Base-by-base conservation (phyloP, 495 filamentous ascomycete species). In the Tuber magnatum region DNA sequence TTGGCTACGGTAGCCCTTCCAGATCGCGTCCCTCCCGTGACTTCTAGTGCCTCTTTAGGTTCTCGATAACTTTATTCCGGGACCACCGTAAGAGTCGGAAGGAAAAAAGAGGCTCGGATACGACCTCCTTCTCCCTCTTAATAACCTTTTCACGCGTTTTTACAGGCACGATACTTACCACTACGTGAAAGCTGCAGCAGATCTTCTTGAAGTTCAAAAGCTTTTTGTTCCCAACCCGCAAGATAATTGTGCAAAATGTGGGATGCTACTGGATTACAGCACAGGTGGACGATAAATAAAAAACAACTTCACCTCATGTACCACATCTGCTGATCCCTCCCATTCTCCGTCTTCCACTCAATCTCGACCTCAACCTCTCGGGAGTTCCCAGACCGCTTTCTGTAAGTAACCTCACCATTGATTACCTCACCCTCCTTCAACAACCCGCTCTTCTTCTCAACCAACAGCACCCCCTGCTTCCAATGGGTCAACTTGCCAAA, bases 401-500 rank as follows among this genome's bases (percentile, higher is more conserved):
- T 78, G 68, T 83, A 84, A 8, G 76, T 82, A 14, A 85, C 71
- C 35, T 81, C 77, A n/a, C 84, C 84, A 68, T 82, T 76, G 28
- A 85, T 69, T 10, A 40, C 75, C 32, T 76, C 80, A 3, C 80
- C 82, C 3, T 10, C 73, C 46, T 78, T 83, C 38, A 83, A n/a
- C 24, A 76, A 56, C 69, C 72, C 75, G 2, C 74, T 81, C 75
- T 80, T 83, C 32, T 77, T 73, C 46, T 84, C 83, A 46, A 84
- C 75, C 42, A 84, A 69, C 70, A 85, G 61, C 6, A 86, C 82
- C 6, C 84, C 84, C 69, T 84, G 82, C 46, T 81, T 81, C 85
- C 85, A 86, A 79, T 86, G 85, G 16, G 85, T 86, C 44, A 79
- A 68, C 51, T 78, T 84, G 44, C 78, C 79, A 56, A 77, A 77